Evolutionary conservation across 176 grass and related monocot species (phyloP).

Genomic region (Bothriochloa decipiens): DNA sequence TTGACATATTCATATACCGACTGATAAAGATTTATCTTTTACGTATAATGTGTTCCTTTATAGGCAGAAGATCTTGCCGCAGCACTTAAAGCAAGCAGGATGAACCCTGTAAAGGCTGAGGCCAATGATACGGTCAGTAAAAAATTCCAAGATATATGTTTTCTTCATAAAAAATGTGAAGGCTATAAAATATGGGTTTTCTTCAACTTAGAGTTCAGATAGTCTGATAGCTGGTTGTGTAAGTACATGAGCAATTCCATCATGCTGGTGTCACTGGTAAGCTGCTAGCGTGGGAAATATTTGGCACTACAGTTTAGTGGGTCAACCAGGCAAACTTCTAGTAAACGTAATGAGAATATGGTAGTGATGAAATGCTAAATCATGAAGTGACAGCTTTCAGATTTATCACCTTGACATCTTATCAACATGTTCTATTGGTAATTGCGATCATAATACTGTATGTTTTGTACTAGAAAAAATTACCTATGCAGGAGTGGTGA

Average conservation of each 20-base stretch:
- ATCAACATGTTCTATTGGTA: not conserved
- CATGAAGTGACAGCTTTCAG: not conserved
- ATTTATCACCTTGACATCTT: not conserved
- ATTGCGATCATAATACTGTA: not conserved
- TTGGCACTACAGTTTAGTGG: not conserved
- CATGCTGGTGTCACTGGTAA: conserved; percentile 6
- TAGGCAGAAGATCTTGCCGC: conserved; percentile 95
- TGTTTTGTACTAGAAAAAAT: conserved; percentile 3
- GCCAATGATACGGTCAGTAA: conserved; percentile 60
- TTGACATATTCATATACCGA: not conserved
- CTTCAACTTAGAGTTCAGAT: not conserved
- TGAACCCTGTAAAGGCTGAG: conserved; percentile 56
- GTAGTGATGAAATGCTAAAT: not conserved
- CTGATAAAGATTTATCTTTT: not conserved
- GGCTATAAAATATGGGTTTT: not conserved
- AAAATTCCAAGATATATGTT: conserved; percentile 10
- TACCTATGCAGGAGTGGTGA: not conserved
- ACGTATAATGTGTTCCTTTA: conserved; percentile 21
- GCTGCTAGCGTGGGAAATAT: not conserved
- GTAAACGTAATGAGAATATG: not conserved
- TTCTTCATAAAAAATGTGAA: not conserved
- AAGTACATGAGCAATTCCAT: not conserved
- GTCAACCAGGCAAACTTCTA: not conserved
- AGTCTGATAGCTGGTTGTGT: conserved; percentile 27
- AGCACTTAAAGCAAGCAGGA: conserved; percentile 71